Evolutionary conservation across 2,329 filamentous ascomycete genomes (phyloP), one percentile per base, ranked within the genome.

Genomic region (Cladobotryum protrusum): DNA sequence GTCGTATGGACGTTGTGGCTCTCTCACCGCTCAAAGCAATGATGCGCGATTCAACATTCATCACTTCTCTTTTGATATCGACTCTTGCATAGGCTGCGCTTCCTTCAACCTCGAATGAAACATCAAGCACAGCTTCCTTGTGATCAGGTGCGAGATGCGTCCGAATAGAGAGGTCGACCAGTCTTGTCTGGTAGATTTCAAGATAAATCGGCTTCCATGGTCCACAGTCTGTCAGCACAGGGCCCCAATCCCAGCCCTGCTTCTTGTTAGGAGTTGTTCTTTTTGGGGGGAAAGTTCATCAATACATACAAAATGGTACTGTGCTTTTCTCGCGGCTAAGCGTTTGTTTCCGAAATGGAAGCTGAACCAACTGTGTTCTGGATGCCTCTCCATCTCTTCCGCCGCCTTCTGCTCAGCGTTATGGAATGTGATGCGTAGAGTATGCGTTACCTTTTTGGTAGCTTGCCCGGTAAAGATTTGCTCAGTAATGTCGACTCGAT

Each of bases 201-300:
- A 50, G 43, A 32, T 50, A 50, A 19, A 50, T 35, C 18, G 48
- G 48, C 24, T 43, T 14, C 48, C 48, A 50, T 11, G 48, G 44
- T 5, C 44, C 44, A n/a, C 43, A 40, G 11, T 43, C 47, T 13
- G 47, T 24, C 37, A 43, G n/a, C 3, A 39, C 42, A 7, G 49
- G 49, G 3, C 42, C 49, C 39, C 49, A 29, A 8, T 48, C 5
- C 17, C 9, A 33, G 37, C 18, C 17, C 18, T 8, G 9, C n/a
- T n/a, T 5, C 13, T 48, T 20, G 43, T 33, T 17, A 11, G n/a
- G 9, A 13, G 4, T 32, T 5, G n/a, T 15, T n/a, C 24, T 33
- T 11, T 8, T 12, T 13, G 2, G 11, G 13, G 29, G 6, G 6
- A 3, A 2, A 13, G 24, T 34, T 48, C 20, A 51, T 32, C 36